Percentiles rank a stretch among this genome's conserved stretches.
Conservation (phyloP, 106 monocot species). For the Ottelia alismoides region DNA sequence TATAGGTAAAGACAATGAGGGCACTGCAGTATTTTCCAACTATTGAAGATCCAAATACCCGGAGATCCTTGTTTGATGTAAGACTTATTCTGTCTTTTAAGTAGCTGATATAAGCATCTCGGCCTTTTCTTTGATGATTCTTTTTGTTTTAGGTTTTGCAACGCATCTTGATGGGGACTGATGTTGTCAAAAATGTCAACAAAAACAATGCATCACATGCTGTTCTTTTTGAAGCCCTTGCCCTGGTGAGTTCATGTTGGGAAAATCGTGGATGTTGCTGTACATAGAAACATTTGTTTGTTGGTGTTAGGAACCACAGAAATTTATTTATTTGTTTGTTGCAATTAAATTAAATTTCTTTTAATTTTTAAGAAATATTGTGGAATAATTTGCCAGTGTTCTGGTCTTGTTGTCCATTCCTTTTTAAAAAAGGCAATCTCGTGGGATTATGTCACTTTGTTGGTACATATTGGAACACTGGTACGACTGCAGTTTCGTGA, state of each 20-base stretch:
- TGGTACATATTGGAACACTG: too few relatives aligned
- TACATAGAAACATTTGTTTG: too few relatives aligned
- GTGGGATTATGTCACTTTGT: too few relatives aligned
- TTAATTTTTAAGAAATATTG: too few relatives aligned
- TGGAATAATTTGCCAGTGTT: too few relatives aligned
- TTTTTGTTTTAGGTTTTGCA: constrained; percentile 66
- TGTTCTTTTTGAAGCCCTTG: constrained; percentile 97
- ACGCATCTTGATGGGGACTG: constrained; percentile 96
- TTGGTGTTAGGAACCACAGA: too few relatives aligned
- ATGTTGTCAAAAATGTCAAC: constrained; percentile 98
- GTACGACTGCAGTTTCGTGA: too few relatives aligned
- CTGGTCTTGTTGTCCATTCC: too few relatives aligned
- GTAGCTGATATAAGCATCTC: neutral
- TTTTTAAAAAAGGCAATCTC: too few relatives aligned
- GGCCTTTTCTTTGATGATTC: constrained; percentile 7
- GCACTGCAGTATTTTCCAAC: constrained; percentile 97
- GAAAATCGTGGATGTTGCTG: too few relatives aligned
- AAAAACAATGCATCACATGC: constrained; percentile 99
- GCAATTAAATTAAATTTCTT: too few relatives aligned
- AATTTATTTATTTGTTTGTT: too few relatives aligned
- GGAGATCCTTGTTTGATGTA: constrained; percentile 95
- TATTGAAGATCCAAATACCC: constrained; percentile 87
- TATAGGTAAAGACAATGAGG: constrained; percentile 98
- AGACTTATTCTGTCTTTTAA: neutral
- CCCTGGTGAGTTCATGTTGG: constrained; percentile 85